phyloP scores from a whole-genome alignment of 225 moss, liverwort and hornwort genomes.

The Pleurozium schreberi region DNA sequence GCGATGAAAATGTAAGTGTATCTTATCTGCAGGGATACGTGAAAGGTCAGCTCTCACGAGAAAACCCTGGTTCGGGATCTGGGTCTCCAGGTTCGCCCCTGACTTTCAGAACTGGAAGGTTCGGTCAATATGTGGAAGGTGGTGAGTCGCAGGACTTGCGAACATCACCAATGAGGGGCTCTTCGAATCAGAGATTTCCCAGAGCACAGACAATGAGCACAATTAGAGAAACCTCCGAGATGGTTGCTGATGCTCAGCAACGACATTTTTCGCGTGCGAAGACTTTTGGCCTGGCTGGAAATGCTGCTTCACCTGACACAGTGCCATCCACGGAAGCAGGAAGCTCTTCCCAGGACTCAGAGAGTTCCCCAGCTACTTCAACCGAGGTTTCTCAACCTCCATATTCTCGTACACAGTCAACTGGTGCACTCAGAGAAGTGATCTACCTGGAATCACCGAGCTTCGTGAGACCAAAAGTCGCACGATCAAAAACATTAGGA shows the following conservation, averaged over 20 bases:
- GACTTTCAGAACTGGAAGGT: constrained; percentile 16
- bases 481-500: constrained; percentile 8
- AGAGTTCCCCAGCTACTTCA: background rate
- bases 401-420: constrained; percentile 9
- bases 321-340: background rate
- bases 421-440: constrained; percentile 29
- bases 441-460: constrained; percentile 34
- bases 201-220: constrained; percentile 34
- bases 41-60: constrained; percentile 32
- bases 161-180: background rate
- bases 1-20: constrained; percentile 6
- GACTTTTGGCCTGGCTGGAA: background rate
- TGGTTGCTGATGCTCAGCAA: constrained; percentile 2
- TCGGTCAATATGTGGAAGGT: background rate
- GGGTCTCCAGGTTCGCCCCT: constrained; percentile 29
- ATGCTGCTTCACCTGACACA: background rate
- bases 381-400: background rate
- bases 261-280: background rate
- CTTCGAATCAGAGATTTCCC: constrained; percentile 4
- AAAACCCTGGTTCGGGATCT: constrained; percentile 18
- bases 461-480: constrained; percentile 17
- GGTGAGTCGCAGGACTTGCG: background rate
- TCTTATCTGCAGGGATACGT: constrained; percentile 23
- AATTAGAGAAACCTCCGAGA: constrained; percentile 14
- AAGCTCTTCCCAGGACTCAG: background rate